A percentile compares a stretch with the other conserved stretches of the same genome.
phyloP scores from a whole-genome alignment of 768 basidiomycete genomes.

The Rhodosporidiobolus sp. region DNA sequence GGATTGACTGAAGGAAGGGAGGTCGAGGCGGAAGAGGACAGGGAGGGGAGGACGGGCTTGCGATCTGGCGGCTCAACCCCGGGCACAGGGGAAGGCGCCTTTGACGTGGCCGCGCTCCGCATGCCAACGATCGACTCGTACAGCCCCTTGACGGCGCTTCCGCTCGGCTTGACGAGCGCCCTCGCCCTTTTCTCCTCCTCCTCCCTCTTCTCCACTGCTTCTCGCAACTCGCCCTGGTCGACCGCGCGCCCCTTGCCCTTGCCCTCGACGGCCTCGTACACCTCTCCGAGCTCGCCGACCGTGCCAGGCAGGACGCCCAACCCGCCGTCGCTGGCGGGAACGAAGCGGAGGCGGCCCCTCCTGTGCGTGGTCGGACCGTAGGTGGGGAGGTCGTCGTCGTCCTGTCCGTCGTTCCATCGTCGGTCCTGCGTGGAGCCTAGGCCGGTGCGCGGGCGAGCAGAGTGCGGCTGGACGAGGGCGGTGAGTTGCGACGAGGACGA shows the following conservation, averaged over 20 bases:
- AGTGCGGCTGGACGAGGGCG: background rate
- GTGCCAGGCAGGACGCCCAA: background rate
- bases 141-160: conserved; percentile 7
- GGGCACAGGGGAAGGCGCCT: background rate
- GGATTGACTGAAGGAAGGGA: too few species aligned
- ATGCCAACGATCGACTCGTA: conserved; percentile 19
- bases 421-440: background rate
- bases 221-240: too few species aligned
- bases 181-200: background rate
- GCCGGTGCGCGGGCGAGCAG: background rate
- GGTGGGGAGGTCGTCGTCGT: conserved; percentile 21
- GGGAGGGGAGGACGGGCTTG: background rate
- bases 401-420: background rate
- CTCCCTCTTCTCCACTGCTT: background rate
- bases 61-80: too few species aligned
- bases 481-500: background rate
- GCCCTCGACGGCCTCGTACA: background rate
- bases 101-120: background rate
- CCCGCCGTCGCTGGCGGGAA: background rate
- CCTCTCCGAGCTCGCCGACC: background rate
- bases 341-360: conserved; percentile 19
- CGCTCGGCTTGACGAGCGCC: background rate
- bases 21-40: too few species aligned
- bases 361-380: conserved; percentile 31
- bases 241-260: conserved; percentile 14